Conservation (phyloP, 148 eudicot species). For the Chenopodium formosanum region DNA sequence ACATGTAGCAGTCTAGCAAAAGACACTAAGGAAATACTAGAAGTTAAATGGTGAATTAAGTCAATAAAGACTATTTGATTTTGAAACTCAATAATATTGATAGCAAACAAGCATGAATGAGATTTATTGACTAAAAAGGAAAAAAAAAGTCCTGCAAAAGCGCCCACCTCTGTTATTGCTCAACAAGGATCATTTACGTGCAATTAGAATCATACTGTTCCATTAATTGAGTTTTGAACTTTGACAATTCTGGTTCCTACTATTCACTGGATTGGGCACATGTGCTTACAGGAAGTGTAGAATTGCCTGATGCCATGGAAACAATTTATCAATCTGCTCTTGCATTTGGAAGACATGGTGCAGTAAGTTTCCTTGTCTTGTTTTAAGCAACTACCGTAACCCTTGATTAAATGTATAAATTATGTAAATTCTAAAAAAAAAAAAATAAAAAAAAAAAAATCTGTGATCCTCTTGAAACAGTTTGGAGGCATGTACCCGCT, state of each 20-base stretch:
- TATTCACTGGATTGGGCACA: neutral
- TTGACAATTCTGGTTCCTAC: neutral
- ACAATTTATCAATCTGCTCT: slow-evolving; percentile 87
- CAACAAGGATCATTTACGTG: neutral
- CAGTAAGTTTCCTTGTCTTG: slow-evolving; percentile 53
- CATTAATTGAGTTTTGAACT: neutral
- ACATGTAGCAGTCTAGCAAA: neutral
- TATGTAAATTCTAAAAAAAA: too few relatives aligned
- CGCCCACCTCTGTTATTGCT: neutral
- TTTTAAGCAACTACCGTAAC: neutral
- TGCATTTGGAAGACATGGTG: slow-evolving; percentile 70
- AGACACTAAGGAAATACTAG: neutral
- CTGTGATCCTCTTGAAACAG: neutral
- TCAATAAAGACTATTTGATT: neutral
- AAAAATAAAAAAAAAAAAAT: too few relatives aligned
- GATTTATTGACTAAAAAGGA: neutral
- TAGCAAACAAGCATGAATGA: neutral
- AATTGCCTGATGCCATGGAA: slow-evolving; percentile 99
- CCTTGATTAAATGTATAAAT: too few relatives aligned
- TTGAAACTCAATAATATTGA: neutral
- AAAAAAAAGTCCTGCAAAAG: neutral
- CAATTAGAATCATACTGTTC: neutral
- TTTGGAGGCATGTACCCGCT: neutral
- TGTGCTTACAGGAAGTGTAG: slow-evolving; percentile 55
- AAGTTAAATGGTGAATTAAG: too few relatives aligned